Evolutionary conservation across 495 filamentous ascomycete species (phyloP).

Genomic region (Chaetomium cochliodes): DNA sequence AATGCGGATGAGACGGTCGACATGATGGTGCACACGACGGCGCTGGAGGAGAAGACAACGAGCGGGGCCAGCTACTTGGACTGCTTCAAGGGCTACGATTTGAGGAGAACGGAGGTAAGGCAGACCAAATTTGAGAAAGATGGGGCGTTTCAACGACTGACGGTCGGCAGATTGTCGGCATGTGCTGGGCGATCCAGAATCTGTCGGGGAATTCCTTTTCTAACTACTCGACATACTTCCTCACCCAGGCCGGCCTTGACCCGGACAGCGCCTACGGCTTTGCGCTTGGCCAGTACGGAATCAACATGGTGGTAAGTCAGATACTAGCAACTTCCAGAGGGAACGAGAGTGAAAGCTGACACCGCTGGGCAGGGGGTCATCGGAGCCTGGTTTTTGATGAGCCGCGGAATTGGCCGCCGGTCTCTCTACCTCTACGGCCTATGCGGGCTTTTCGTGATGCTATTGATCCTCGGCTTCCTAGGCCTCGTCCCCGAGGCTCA

Average conservation of each 20-base stretch:
- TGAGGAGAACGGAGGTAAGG: slow-evolving; percentile 63
- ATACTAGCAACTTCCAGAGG: background rate
- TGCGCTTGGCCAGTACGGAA: slow-evolving; percentile 70
- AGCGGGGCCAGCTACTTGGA: slow-evolving; percentile 68
- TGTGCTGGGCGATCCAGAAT: slow-evolving; percentile 76
- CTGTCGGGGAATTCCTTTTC: slow-evolving; percentile 49
- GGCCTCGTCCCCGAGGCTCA: slow-evolving; percentile 59
- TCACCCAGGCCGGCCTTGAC: slow-evolving; percentile 67
- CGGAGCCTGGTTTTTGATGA: slow-evolving; percentile 65
- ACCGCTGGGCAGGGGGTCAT: background rate
- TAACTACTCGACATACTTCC: slow-evolving; percentile 77
- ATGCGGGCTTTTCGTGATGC: slow-evolving; percentile 61
- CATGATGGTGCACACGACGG: slow-evolving; percentile 83
- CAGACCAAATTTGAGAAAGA: background rate
- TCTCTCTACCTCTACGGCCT: slow-evolving; percentile 69
- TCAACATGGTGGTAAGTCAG: slow-evolving; percentile 57
- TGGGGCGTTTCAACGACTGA: slow-evolving; percentile 15
- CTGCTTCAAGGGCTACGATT: slow-evolving; percentile 72
- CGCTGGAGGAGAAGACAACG: slow-evolving; percentile 69
- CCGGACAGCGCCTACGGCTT: slow-evolving; percentile 62
- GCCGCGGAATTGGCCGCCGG: slow-evolving; percentile 64
- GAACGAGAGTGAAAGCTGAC: background rate
- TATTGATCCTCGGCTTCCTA: slow-evolving; percentile 72
- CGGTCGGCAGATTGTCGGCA: slow-evolving; percentile 56
- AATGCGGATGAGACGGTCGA: slow-evolving; percentile 72